Conservation (phyloP, 225 moss, liverwort and hornwort species). For the Physcomitrellopsis africana region DNA sequence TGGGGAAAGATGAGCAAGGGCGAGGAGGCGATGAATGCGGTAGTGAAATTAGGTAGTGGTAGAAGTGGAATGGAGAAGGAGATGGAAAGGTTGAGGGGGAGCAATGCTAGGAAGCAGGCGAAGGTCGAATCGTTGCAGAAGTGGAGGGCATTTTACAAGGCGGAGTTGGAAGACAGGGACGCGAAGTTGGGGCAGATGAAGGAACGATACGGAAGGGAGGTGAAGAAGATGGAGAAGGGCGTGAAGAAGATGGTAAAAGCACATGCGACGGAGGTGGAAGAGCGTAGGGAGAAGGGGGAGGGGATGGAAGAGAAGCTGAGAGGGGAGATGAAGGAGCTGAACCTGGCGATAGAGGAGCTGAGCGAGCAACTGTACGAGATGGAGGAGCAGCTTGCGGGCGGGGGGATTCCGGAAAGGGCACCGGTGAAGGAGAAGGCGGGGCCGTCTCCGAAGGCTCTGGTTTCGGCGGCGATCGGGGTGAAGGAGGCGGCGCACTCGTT, state of each 20-base stretch:
- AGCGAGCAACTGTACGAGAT: slow-evolving; percentile 37
- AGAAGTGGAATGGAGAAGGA: slow-evolving; percentile 19
- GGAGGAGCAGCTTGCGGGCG: slow-evolving; percentile 38
- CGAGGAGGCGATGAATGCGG: no score
- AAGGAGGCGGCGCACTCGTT: slow-evolving; percentile 37
- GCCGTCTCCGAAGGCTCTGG: slow-evolving; percentile 29
- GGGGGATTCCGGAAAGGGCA: slow-evolving; percentile 27
- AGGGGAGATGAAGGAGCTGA: slow-evolving; percentile 37
- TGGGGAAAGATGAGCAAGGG: no score
- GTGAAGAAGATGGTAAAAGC: slow-evolving; percentile 16
- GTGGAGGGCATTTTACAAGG: slow-evolving; percentile 36
- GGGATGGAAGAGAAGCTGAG: slow-evolving; percentile 25
- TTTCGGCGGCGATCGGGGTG: slow-evolving; percentile 42
- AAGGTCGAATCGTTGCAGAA: slow-evolving; percentile 41
- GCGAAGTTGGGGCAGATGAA: slow-evolving; percentile 20
- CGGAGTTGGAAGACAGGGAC: slow-evolving; percentile 26
- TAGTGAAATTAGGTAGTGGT: slow-evolving; percentile 2
- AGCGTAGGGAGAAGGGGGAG: slow-evolving; percentile 5
- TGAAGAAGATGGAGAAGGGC: slow-evolving; percentile 27
- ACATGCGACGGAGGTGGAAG: slow-evolving; percentile 8
- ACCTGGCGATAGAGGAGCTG: slow-evolving; percentile 39
- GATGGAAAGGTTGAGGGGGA: slow-evolving; percentile 22
- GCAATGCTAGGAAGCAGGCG: slow-evolving; percentile 30
- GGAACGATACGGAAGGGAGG: neutral
- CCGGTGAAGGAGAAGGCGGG: slow-evolving; percentile 24